These are phyloP conservation scores for Tylopilus sp. DNA, from an alignment of 768 basidiomycete species.

Conservation along the genomic window DNA sequence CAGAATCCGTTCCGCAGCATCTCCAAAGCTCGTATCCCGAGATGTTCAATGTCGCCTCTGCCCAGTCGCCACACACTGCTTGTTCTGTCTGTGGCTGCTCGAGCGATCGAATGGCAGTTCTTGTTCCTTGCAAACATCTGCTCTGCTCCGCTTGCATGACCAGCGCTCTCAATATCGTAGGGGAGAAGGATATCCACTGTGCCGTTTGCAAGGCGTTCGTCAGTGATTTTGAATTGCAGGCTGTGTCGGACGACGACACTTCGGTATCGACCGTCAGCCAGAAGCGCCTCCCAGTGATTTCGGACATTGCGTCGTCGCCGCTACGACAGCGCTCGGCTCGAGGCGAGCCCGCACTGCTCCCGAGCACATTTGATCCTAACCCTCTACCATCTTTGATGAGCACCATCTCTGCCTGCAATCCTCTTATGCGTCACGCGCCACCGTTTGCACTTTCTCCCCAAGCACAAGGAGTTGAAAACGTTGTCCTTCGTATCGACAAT, in stretches of 20 bases:
- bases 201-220: constrained; percentile 74
- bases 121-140: constrained; percentile 72
- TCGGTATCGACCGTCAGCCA: constrained; percentile 13
- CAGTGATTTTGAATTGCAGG: constrained; percentile 59
- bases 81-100: constrained; percentile 65
- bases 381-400: constrained; percentile 32
- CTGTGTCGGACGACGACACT: constrained; percentile 25
- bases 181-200: constrained; percentile 85
- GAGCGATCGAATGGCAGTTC: constrained; percentile 52
- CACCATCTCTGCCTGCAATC: constrained; percentile 30
- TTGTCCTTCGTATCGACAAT: constrained; percentile 81
- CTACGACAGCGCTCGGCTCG: constrained; percentile 25
- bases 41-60: constrained; percentile 18
- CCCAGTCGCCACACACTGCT: constrained; percentile 23
- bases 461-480: constrained; percentile 34
- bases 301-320: constrained; percentile 19
- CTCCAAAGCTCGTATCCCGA: constrained; percentile 19
- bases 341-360: constrained; percentile 26
- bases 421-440: constrained; percentile 17
- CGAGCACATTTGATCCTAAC: constrained; percentile 25
- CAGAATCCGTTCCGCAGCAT: constrained; percentile 27
- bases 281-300: constrained; percentile 6
- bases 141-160: constrained; percentile 81
- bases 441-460: constrained; percentile 12
- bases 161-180: constrained; percentile 84